Base-by-base conservation (phyloP, 345 rosid species). In the Rhodamnia rubescens region DNA sequence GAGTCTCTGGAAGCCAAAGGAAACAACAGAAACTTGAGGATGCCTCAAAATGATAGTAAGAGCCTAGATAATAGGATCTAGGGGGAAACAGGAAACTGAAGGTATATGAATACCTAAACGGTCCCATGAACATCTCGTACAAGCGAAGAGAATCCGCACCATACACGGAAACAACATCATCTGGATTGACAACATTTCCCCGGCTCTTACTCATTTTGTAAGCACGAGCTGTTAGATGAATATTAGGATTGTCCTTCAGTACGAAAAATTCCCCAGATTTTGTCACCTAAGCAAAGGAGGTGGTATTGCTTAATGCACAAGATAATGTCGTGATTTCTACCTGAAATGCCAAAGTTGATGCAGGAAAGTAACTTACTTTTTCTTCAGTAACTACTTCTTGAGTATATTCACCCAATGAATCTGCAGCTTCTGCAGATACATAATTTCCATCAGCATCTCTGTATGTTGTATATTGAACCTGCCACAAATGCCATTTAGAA, bases 61-160 rank as follows among this genome's bases (percentile, higher is more conserved):
- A 20, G 40, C 5, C 16, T 83, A 47, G 55, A 54, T n/a, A 44
- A 44, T 47, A 55, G 21, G 27, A 44, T 50, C 83, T 49, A 0
- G 29, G 57, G 81, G 36, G 29, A 6, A 24, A 49, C 6, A 26
- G 20, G 75, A 74, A 8, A 74, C 5, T 21, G 74, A 49, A 12
- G 26, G 64, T 42, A 13, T 69, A 61, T 18, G 91, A 95, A 95
- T 91, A 95, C 99, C 98, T 92, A 87, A 97, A 94, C 50, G 98
- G 99, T 88, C 99, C 99, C 98, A 97, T 95, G 92, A 97, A 97
- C 98, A 97, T 97, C 88, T 97, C 99, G 83, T 97, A 97, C 56
- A 97, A 87, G 27, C 99, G 92, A 87, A 97, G 95, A 89, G 98
- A 95, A 92, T 97, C 99, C 55, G 98, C 98, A 87, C 99, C 99